Evolutionary conservation across 2,329 filamentous ascomycete species (phyloP).

Genomic region (Botryotinia convoluta): DNA sequence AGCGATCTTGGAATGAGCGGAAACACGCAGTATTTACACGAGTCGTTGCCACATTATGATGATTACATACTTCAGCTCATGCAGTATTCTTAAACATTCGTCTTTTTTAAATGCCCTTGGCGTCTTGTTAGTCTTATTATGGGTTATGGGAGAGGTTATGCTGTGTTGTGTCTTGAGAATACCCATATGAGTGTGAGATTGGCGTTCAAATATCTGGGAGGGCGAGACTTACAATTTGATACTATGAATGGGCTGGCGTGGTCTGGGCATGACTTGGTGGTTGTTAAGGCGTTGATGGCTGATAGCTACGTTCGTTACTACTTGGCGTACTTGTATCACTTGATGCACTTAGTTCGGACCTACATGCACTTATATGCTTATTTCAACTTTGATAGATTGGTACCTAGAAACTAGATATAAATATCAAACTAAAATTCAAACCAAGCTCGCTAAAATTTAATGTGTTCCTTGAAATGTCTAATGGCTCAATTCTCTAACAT

Average conservation of each 20-base stretch:
- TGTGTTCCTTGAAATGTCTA: not conserved
- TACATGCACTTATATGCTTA: not conserved
- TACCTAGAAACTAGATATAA: not conserved
- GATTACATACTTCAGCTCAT: not conserved
- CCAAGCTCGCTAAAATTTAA: not conserved
- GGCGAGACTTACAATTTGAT: not conserved
- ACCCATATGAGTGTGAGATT: not conserved
- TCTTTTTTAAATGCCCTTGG: not conserved
- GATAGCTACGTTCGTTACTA: not conserved
- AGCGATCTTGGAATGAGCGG: slow-evolving; percentile 30
- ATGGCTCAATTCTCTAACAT: not conserved
- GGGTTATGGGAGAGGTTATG: not conserved
- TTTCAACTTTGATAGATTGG: not conserved
- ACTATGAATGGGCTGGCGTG: not conserved
- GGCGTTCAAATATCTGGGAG: slow-evolving; percentile 14
- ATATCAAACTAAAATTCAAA: not conserved
- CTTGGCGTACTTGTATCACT: not conserved
- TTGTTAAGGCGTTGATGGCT: not conserved
- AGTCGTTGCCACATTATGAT: not conserved
- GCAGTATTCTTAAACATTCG: not conserved
- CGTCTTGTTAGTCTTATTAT: not conserved
- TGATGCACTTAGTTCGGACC: not conserved
- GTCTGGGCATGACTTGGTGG: not conserved
- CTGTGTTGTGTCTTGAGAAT: not conserved
- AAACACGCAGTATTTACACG: not conserved